Conservation (phyloP, 768 basidiomycete genomes). For the Amanita inopinata region DNA sequence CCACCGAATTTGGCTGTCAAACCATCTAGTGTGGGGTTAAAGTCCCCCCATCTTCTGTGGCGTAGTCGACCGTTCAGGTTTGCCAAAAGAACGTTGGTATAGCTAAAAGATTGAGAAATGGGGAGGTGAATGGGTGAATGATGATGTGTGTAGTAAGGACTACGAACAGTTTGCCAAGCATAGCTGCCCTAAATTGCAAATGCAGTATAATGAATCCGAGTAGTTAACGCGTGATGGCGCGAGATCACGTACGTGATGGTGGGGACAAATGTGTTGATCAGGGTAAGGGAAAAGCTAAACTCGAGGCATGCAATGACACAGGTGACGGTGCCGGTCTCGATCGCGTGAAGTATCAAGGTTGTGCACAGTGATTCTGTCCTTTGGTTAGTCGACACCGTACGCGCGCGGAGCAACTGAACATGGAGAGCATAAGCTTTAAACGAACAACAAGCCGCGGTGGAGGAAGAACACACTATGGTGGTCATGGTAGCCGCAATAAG, state of each 20-base stretch:
- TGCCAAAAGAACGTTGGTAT: constrained; percentile 7
- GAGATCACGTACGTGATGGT: constrained; percentile 1
- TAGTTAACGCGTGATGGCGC: background rate
- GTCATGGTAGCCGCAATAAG: constrained; percentile 13
- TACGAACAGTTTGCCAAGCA: constrained; percentile 6
- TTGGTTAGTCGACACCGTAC: too few relatives aligned
- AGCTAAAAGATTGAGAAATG: background rate
- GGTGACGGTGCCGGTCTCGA: constrained; percentile 8
- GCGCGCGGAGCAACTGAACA: too few relatives aligned
- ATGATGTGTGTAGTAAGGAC: background rate
- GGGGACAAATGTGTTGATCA: constrained; percentile 6
- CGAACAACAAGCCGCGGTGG: background rate
- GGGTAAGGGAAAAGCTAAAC: constrained; percentile 8
- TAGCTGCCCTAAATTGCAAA: constrained; percentile 2
- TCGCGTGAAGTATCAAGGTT: background rate
- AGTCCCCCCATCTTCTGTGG: constrained; percentile 6
- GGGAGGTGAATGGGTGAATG: background rate
- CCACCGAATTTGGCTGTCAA: too few relatives aligned
- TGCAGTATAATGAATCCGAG: background rate
- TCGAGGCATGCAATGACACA: constrained; percentile 3
- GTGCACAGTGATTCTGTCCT: too few relatives aligned
- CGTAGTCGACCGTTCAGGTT: constrained; percentile 7
- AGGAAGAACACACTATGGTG: constrained; percentile 7
- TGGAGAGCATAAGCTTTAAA: too few relatives aligned
- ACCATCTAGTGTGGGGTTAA: background rate